Evolutionary conservation across 129 eudicot genomes (phyloP).

Genomic region (Tanacetum coccineum): DNA sequence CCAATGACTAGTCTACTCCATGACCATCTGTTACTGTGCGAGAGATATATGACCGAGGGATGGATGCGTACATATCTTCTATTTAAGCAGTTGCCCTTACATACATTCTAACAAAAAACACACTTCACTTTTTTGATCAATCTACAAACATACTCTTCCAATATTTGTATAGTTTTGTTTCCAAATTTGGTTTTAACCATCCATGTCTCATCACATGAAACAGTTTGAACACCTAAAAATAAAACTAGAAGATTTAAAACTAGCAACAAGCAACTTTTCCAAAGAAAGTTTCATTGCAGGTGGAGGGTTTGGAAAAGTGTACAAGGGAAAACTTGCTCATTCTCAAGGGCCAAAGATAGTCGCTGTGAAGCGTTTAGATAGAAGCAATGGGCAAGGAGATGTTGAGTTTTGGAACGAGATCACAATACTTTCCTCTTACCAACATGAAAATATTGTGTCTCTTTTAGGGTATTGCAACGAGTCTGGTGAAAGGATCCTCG

Average conservation of each 20-base stretch:
- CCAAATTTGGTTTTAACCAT: background rate
- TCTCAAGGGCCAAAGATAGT: constrained; percentile 10
- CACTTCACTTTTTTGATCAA: too few species aligned
- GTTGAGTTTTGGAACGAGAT: constrained; percentile 37
- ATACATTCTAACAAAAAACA: too few species aligned
- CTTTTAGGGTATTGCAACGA: constrained; percentile 34
- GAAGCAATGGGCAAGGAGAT: constrained; percentile 22
- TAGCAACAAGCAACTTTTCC: constrained; percentile 30
- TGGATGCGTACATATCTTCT: too few species aligned
- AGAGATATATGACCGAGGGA: too few species aligned
- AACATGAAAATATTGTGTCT: constrained; percentile 31
- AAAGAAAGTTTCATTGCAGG: constrained; percentile 18
- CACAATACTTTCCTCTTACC: constrained; percentile 26
- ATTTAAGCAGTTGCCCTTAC: too few species aligned
- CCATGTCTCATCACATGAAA: background rate
- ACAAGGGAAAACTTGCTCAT: constrained; percentile 26
- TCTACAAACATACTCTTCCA: background rate
- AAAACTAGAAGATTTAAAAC: constrained; percentile 2
- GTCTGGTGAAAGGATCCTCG: constrained; percentile 28
- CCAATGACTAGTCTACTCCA: too few species aligned
- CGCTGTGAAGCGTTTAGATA: constrained; percentile 35
- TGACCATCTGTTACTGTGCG: too few species aligned
- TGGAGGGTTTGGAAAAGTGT: constrained; percentile 39
- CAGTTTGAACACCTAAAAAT: constrained; percentile 16
- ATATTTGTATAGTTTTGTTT: background rate